Base-by-base conservation (phyloP, 352 stramenopile genomes). In the Globisporangium nunn region DNA sequence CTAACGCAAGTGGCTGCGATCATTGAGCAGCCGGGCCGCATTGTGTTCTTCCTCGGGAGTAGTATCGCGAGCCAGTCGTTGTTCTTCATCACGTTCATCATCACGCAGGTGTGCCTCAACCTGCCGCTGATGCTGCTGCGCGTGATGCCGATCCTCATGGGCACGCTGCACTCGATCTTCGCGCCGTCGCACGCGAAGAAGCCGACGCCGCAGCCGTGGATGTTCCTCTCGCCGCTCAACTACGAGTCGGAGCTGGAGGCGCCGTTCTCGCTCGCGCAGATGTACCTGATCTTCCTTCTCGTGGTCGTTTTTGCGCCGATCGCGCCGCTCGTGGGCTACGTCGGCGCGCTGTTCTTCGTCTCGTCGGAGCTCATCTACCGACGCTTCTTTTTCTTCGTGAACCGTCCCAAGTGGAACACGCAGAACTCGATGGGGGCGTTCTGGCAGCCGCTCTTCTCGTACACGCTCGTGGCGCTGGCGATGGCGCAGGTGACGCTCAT, bases 81-180 rank as follows among this genome's bases (percentile, higher is more conserved):
- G 64, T 81, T 88, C 54, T 92, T 92, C 59, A 80, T 88, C 56
- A 86, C 75, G 18, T 92, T 81, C 62, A 85, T 86, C 51, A 82
- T 92, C 58, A 75, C 78, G 40, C 81, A 88, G 59, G 68, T 75
- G n/a, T 82, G 75, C 58, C 66, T 91, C 12, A 69, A 78, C 41
- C 75, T 87, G 63, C 70, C 71, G 6, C 31, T 91, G 30, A 71
- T 84, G 41, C 61, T 87, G 63, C 71, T 91, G 17, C 78, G 81
- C 35, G 67, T 84, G 47, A 68, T 72, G 3, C 72, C 81, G 5
- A 23, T 87, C 33, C 43, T 76, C 14, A 70, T 77, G 5, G 78
- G 72, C 28, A 50, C 56, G 31, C 59, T 81, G 33, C 83, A 87
- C 50, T 54, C 60, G 15, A 37, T 77, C 15, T 46, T 86, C 29